Evolutionary conservation across 805 yeast genomes (phyloP).

Genomic region (Jamesozyma rosinii): DNA sequence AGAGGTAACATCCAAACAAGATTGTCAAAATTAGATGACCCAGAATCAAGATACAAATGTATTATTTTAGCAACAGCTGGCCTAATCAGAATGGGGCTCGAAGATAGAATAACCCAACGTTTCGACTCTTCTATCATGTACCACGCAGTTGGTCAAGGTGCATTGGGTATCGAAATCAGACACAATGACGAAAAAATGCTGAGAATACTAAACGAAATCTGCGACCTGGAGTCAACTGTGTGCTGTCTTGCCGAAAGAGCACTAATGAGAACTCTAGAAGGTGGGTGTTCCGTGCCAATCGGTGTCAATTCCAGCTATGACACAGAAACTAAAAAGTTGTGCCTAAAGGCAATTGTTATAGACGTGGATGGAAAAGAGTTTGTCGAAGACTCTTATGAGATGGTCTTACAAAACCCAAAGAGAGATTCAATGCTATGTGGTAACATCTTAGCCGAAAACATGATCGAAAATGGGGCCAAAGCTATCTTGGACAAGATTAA

Average conservation of each 20-base stretch:
- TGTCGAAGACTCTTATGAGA: conserved; percentile 46
- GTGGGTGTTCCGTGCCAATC: conserved; percentile 96
- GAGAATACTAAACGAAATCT: conserved; percentile 52
- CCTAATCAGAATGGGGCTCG: conserved; percentile 59
- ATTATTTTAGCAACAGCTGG: conserved; percentile 91
- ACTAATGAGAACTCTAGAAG: conserved; percentile 80
- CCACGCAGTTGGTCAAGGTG: conserved; percentile 99
- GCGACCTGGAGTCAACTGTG: conserved; percentile 54
- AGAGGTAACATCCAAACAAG: conserved; percentile 83
- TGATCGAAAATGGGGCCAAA: conserved; percentile 74
- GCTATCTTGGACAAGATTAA: conserved; percentile 72
- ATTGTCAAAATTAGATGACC: conserved; percentile 67
- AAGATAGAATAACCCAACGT: conserved; percentile 63
- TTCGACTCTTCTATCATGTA: conserved; percentile 74
- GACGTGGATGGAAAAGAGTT: conserved; percentile 70
- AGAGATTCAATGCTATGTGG: conserved; percentile 69
- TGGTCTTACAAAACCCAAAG: conserved; percentile 31
- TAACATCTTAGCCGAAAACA: conserved; percentile 50
- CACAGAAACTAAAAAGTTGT: conserved; percentile 38
- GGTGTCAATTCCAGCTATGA: conserved; percentile 67
- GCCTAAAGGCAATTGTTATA: conserved; percentile 64
- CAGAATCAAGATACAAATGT: conserved; percentile 55
- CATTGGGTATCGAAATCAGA: conserved; percentile 85
- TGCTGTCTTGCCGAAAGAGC: conserved; percentile 85
- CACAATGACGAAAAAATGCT: conserved; percentile 52